phyloP scores from a whole-genome alignment of 305 asterid species.

The Striga hermonthica region DNA sequence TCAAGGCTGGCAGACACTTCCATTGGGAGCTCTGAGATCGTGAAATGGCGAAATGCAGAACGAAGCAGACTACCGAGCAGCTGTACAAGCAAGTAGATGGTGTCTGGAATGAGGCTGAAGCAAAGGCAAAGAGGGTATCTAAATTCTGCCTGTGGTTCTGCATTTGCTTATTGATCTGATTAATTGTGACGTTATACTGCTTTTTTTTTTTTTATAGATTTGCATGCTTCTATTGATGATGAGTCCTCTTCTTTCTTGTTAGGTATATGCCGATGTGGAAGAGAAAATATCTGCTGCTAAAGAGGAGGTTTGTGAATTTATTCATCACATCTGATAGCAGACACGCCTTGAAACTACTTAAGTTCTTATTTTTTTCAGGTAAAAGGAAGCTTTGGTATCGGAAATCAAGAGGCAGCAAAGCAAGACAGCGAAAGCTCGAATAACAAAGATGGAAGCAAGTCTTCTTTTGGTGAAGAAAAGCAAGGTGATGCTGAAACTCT shows the following conservation, averaged over 20 bases:
- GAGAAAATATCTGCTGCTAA: constrained; percentile 77
- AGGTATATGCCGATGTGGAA: constrained; percentile 68
- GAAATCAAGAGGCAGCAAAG: constrained; percentile 60
- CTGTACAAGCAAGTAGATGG: constrained; percentile 90
- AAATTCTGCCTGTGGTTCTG: too few species aligned
- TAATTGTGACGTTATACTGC: not conserved
- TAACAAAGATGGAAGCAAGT: constrained; percentile 40
- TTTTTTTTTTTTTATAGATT: constrained; percentile 6
- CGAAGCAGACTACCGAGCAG: constrained; percentile 92
- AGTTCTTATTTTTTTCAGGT: constrained; percentile 44
- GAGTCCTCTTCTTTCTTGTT: constrained; percentile 29
- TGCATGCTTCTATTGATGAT: constrained; percentile 19
- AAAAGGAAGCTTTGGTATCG: constrained; percentile 61
- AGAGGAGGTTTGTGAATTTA: constrained; percentile 63
- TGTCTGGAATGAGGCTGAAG: constrained; percentile 88
- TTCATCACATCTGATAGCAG: constrained; percentile 11
- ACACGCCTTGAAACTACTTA: not conserved
- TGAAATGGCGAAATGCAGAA: constrained; percentile 98
- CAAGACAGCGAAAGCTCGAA: constrained; percentile 32
- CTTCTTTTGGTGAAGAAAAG: constrained; percentile 51
- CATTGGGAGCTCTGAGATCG: constrained; percentile 85
- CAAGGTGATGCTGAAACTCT: constrained; percentile 53
- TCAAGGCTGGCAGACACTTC: constrained; percentile 94
- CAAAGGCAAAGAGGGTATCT: constrained; percentile 74
- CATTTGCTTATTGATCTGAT: too few species aligned